phyloP scores from a whole-genome alignment of 768 basidiomycete species.

The Phanerochaete sordida region DNA sequence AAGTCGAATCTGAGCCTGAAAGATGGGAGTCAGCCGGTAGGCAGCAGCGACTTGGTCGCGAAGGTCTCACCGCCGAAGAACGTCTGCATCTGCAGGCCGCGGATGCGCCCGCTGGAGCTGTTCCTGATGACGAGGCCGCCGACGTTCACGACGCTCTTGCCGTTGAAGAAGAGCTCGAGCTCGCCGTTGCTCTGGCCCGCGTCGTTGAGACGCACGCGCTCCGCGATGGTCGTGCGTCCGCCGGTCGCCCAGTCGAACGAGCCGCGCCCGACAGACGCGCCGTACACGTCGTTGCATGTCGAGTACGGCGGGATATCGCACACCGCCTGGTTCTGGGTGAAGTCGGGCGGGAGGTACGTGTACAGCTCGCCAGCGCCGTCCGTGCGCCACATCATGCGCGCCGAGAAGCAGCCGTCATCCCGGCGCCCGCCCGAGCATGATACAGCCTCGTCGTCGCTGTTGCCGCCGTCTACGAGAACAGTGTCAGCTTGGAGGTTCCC shows the following conservation, averaged over 20 bases:
- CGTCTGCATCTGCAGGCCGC: slow-evolving; percentile 73
- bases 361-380: slow-evolving; percentile 39
- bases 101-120: slow-evolving; percentile 45
- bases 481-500: not conserved
- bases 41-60: not conserved
- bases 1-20: slow-evolving; percentile 42
- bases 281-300: slow-evolving; percentile 59
- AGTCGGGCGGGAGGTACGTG: slow-evolving; percentile 42
- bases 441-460: slow-evolving; percentile 43
- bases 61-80: slow-evolving; percentile 60
- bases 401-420: slow-evolving; percentile 59
- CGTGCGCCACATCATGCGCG: slow-evolving; percentile 69
- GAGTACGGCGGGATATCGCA: slow-evolving; percentile 48
- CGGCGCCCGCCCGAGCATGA: slow-evolving; percentile 71
- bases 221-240: slow-evolving; percentile 60
- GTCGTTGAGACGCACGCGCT: slow-evolving; percentile 75
- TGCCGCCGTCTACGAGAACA: slow-evolving; percentile 47
- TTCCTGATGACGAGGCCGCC: slow-evolving; percentile 52
- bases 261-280: slow-evolving; percentile 67
- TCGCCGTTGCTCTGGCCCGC: slow-evolving; percentile 68
- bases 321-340: slow-evolving; percentile 44
- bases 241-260: slow-evolving; percentile 62
- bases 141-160: slow-evolving; percentile 59
- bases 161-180: slow-evolving; percentile 62
- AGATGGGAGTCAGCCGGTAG: slow-evolving; percentile 2